Conservation (phyloP, 805 yeast genomes). For the Teunomyces panamensis region DNA sequence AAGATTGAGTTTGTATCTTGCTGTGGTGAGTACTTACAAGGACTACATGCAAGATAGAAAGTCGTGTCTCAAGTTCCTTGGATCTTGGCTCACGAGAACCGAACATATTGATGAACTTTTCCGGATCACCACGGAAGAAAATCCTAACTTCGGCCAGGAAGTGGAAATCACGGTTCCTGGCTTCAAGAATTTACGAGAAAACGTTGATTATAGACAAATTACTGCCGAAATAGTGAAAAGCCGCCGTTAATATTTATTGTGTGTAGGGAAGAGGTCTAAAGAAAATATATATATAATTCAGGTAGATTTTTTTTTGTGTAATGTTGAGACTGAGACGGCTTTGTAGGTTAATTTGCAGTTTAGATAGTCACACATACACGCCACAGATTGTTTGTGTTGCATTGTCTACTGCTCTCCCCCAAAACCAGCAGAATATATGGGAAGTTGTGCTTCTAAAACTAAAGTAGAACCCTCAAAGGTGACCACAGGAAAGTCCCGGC, state of each 20-base stretch:
- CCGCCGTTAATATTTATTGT: neutral
- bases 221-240: conserved; percentile 15
- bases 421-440: conserved; percentile 13
- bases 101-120: conserved; percentile 20
- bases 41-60: conserved; percentile 38
- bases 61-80: conserved; percentile 27
- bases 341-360: neutral
- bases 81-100: conserved; percentile 28
- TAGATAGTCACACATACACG: neutral
- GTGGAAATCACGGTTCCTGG: conserved; percentile 20
- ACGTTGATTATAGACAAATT: conserved; percentile 25
- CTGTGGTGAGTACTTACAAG: conserved; percentile 46
- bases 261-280: neutral
- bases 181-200: conserved; percentile 24
- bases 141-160: conserved; percentile 15
- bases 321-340: neutral
- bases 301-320: neutral
- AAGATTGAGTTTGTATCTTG: conserved; percentile 53
- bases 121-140: conserved; percentile 19
- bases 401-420: no score
- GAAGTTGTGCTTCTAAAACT: conserved; percentile 23
- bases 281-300: neutral
- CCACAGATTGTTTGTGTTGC: neutral
- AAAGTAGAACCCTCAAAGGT: conserved; percentile 1
- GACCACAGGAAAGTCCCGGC: neutral